These are phyloP conservation scores for Trypanosoma platydactyli DNA, from an alignment of 208 protist species.

Conservation along the genomic window DNA sequence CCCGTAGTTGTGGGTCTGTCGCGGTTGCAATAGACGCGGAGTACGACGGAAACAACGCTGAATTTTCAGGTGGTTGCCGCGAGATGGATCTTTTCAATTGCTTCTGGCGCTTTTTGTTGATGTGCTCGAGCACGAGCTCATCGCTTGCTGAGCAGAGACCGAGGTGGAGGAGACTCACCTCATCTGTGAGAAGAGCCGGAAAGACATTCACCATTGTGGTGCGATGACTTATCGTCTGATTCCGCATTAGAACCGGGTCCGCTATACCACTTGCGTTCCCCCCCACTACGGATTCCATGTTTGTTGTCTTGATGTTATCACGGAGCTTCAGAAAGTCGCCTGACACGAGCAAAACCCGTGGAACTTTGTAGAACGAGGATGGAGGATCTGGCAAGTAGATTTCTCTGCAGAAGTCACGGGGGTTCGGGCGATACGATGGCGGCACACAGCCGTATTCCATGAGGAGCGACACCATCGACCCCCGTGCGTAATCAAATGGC, in stretches of 20 bases:
- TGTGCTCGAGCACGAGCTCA: slow-evolving; percentile 56
- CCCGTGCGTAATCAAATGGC: slow-evolving; percentile 80
- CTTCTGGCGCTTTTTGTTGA: slow-evolving; percentile 19
- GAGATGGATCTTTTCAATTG: neutral
- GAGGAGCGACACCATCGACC: slow-evolving; percentile 72
- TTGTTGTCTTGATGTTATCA: slow-evolving; percentile 29
- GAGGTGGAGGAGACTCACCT: slow-evolving; percentile 80
- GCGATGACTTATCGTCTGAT: slow-evolving; percentile 46
- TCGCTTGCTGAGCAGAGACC: slow-evolving; percentile 72
- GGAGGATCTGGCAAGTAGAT: slow-evolving; percentile 19
- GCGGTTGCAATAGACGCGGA: neutral
- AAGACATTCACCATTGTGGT: slow-evolving; percentile 34
- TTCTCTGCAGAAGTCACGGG: slow-evolving; percentile 41
- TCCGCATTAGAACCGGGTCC: slow-evolving; percentile 37
- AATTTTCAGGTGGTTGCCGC: neutral
- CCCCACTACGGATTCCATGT: neutral
- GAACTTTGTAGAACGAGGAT: slow-evolving; percentile 33
- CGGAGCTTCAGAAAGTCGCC: slow-evolving; percentile 54
- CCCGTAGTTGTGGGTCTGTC: neutral
- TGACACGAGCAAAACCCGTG: slow-evolving; percentile 62
- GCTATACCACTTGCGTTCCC: neutral
- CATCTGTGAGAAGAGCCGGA: slow-evolving; percentile 53
- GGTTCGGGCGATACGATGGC: slow-evolving; percentile 77
- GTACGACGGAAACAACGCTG: neutral
- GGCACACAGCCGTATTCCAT: slow-evolving; percentile 79